Conservation (phyloP, 2,329 filamentous ascomycete genomes). For the Exophiala spinifera region DNA sequence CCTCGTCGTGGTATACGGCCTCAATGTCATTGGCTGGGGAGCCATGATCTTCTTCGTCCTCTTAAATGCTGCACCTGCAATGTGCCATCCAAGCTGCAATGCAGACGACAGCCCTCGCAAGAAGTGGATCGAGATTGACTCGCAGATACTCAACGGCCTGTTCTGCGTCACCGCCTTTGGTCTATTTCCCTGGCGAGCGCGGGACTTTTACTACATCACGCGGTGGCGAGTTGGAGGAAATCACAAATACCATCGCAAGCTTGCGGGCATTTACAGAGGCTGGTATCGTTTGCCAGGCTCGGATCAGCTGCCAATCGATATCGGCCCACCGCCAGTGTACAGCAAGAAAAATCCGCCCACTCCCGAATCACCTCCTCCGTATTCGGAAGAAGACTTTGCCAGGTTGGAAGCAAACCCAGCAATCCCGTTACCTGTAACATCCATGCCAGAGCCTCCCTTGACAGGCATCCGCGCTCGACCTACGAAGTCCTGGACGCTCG, state of each 20-base stretch:
- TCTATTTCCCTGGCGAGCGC: conserved; percentile 77
- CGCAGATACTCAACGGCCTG: conserved; percentile 76
- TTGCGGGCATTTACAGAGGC: conserved; percentile 69
- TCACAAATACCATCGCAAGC: conserved; percentile 58
- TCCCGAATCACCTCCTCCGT: conserved; percentile 22
- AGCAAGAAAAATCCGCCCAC: conserved; percentile 20
- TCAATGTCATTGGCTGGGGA: conserved; percentile 85
- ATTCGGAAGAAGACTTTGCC: conserved; percentile 50
- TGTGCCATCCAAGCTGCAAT: conserved; percentile 61
- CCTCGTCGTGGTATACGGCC: conserved; percentile 71
- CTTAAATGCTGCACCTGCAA: conserved; percentile 62
- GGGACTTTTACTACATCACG: conserved; percentile 72
- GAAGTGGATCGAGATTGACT: conserved; percentile 81
- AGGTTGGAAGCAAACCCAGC: conserved; percentile 48
- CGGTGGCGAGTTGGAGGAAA: conserved; percentile 58
- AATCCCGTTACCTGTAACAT: conserved; percentile 62
- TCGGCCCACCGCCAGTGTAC: conserved; percentile 29
- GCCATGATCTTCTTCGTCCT: conserved; percentile 86
- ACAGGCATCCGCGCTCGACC: conserved; percentile 68
- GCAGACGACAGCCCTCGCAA: conserved; percentile 72
- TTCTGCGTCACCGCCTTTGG: conserved; percentile 88
- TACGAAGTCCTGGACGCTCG: conserved; percentile 71
- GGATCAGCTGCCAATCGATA: conserved; percentile 49
- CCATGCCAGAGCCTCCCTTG: conserved; percentile 64
- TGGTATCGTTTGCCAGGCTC: conserved; percentile 75